phyloP scores from a whole-genome alignment of 1,139 yeast genomes.

The Diutina ranongensis region DNA sequence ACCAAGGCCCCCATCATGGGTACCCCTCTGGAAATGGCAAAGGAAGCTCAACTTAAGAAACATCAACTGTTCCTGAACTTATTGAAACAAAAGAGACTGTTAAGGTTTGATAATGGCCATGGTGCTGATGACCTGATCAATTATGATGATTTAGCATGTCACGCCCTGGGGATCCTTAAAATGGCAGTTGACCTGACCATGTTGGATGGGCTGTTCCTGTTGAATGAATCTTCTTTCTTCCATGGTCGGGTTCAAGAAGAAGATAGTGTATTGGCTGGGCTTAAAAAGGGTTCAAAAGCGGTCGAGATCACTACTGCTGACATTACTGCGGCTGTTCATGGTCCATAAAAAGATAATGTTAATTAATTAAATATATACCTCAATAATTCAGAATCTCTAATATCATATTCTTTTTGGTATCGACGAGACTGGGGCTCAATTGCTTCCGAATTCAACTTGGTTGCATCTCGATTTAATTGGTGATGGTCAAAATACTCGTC shows the following conservation, averaged over 20 bases:
- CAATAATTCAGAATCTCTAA: slow-evolving; percentile 14
- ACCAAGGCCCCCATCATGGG: neutral
- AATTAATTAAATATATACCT: slow-evolving; percentile 11
- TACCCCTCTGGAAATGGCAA: slow-evolving; percentile 18
- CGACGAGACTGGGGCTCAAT: too few species aligned
- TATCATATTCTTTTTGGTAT: slow-evolving; percentile 15
- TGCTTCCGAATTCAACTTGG: neutral
- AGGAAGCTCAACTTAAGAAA: slow-evolving; percentile 10
- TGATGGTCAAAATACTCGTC: slow-evolving; percentile 12
- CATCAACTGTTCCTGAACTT: slow-evolving; percentile 10
- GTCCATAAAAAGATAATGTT: neutral
- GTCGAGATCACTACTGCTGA: slow-evolving; percentile 4
- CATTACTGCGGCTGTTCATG: slow-evolving; percentile 5
- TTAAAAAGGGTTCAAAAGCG: neutral
- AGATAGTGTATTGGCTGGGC: neutral
- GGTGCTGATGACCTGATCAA: neutral
- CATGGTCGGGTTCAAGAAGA: neutral
- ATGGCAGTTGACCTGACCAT: slow-evolving; percentile 41
- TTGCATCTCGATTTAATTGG: neutral
- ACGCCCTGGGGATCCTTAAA: slow-evolving; percentile 35
- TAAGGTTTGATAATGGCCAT: slow-evolving; percentile 5
- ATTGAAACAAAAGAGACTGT: slow-evolving; percentile 9
- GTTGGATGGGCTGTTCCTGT: slow-evolving; percentile 15
- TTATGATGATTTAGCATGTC: slow-evolving; percentile 26
- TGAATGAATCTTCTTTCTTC: slow-evolving; percentile 1